A percentile compares a stretch with the other conserved stretches of the same genome.
Conservation (phyloP, 306 rosid species). For the Inga leiocalycina region DNA sequence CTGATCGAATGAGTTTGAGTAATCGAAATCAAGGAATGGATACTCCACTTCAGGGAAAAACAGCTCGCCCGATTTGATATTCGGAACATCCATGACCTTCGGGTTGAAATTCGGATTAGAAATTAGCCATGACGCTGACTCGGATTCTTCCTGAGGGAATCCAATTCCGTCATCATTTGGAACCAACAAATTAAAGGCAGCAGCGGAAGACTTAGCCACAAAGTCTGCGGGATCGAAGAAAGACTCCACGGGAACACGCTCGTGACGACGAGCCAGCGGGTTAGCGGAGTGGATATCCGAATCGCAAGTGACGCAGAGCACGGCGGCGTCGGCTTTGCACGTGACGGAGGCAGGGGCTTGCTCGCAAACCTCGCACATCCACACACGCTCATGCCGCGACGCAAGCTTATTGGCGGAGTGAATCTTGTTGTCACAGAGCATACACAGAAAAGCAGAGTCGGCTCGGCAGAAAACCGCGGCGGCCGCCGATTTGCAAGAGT, state of each 20-base stretch:
- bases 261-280: slow-evolving; percentile 91
- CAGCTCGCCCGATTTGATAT: slow-evolving; percentile 57
- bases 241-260: slow-evolving; percentile 87
- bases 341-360: slow-evolving; percentile 93
- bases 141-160: slow-evolving; percentile 34
- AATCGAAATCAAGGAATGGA: slow-evolving; percentile 76
- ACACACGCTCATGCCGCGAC: slow-evolving; percentile 81
- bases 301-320: slow-evolving; percentile 89
- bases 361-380: slow-evolving; percentile 97
- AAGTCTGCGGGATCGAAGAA: slow-evolving; percentile 68
- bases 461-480: slow-evolving; percentile 73
- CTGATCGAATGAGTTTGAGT: slow-evolving; percentile 50
- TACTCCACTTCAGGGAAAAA: slow-evolving; percentile 69
- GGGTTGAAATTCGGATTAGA: slow-evolving; percentile 53
- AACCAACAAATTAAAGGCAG: slow-evolving; percentile 38
- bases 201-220: slow-evolving; percentile 48
- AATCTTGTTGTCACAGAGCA: slow-evolving; percentile 70
- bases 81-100: slow-evolving; percentile 55
- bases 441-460: slow-evolving; percentile 80
- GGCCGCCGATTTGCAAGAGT: slow-evolving; percentile 63
- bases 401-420: slow-evolving; percentile 67
- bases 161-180: slow-evolving; percentile 29
- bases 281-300: slow-evolving; percentile 92
- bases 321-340: slow-evolving; percentile 96
- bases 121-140: slow-evolving; percentile 53